Percentiles rank a stretch among this genome's conserved stretches.
Conservation (phyloP, 306 rosid genomes). For the Ammopiptanthus mongolicus region DNA sequence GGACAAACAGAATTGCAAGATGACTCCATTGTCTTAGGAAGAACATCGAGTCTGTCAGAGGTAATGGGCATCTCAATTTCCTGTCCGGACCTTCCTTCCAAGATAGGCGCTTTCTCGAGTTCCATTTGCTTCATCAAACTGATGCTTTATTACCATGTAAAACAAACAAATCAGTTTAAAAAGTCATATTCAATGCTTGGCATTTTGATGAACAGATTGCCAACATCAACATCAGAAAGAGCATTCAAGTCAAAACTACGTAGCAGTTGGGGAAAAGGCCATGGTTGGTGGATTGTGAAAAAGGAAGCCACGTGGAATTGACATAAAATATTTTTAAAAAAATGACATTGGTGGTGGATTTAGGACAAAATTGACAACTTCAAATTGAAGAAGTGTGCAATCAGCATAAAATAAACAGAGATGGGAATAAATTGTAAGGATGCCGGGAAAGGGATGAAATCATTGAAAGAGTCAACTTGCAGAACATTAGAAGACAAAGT, state of each 20-base stretch:
- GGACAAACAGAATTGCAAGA: constrained; percentile 49
- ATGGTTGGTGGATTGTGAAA: not conserved
- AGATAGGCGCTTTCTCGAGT: constrained; percentile 31
- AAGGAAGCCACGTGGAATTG: not conserved
- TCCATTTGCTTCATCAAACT: constrained; percentile 46
- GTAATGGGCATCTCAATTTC: constrained; percentile 43
- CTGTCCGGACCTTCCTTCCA: constrained; percentile 24
- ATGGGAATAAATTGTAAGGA: not conserved
- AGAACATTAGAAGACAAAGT: not conserved
- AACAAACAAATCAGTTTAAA: constrained; percentile 1
- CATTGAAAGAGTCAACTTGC: constrained; percentile 1
- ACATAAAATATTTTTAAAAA: not conserved
- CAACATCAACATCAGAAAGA: not conserved
- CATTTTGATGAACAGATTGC: not conserved
- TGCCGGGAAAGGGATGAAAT: not conserved
- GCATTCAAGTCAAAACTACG: not conserved
- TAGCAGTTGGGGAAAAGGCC: not conserved
- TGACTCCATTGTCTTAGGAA: constrained; percentile 18
- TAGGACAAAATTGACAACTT: constrained; percentile 16
- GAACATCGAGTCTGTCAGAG: constrained; percentile 28
- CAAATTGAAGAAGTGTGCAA: constrained; percentile 14
- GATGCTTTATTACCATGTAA: not conserved
- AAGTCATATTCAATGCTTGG: not conserved
- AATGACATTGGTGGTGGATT: not conserved
- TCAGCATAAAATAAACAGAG: not conserved